Evolutionary conservation across 2,329 filamentous ascomycete species (phyloP).

Genomic region (Claviceps arundinis): DNA sequence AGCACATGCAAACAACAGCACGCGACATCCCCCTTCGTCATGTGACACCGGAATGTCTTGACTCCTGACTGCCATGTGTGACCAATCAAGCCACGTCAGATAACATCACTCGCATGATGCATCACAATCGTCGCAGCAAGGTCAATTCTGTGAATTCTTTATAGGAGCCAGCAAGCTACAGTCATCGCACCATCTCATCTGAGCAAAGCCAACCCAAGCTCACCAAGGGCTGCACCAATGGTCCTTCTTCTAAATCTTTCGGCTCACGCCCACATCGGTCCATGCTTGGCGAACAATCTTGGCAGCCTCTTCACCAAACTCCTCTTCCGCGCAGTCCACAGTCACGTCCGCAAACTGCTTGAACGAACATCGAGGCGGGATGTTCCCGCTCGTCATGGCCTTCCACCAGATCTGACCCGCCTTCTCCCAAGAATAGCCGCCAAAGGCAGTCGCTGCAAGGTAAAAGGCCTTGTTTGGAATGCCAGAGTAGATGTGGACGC

Average conservation of each 20-base stretch:
- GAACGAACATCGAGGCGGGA: constrained; percentile 29
- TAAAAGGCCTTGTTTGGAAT: constrained; percentile 47
- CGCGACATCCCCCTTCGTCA: too few relatives aligned
- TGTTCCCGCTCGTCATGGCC: constrained; percentile 28
- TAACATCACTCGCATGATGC: background rate
- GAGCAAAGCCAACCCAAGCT: background rate
- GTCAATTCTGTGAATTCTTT: background rate
- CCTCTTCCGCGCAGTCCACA: constrained; percentile 28
- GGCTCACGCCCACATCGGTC: constrained; percentile 32
- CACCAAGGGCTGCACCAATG: constrained; percentile 5
- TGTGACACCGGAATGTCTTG: too few relatives aligned
- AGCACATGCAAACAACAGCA: too few relatives aligned
- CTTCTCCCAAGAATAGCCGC: constrained; percentile 41
- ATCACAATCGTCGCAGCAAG: background rate
- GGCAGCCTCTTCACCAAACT: constrained; percentile 28
- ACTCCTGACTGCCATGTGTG: too few relatives aligned
- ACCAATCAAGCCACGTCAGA: background rate
- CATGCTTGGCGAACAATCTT: constrained; percentile 32
- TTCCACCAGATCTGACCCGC: constrained; percentile 41
- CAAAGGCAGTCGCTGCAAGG: constrained; percentile 31
- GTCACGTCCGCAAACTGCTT: constrained; percentile 36
- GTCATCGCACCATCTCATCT: background rate
- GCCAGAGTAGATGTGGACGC: constrained; percentile 42
- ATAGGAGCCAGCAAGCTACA: background rate
- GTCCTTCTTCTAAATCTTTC: constrained; percentile 9